Percentiles rank a stretch among this genome's conserved stretches.
phyloP scores from a whole-genome alignment of 208 protist species.

The Strigomonas culicis region DNA sequence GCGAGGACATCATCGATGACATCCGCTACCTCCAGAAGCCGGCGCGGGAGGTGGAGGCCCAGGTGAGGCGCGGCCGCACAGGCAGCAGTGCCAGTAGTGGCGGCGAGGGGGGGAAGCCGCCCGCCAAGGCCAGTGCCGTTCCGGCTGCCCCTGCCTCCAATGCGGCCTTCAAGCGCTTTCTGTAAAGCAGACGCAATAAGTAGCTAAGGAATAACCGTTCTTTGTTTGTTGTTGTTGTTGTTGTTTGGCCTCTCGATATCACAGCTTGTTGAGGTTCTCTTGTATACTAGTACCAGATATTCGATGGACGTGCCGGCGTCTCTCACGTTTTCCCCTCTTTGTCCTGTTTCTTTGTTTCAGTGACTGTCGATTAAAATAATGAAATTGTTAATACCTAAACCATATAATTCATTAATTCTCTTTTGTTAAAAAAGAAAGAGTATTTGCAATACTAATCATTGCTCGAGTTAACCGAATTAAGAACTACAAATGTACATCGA shows the following conservation, averaged over 20 bases:
- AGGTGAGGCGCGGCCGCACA: background rate
- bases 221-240: constrained; percentile 8
- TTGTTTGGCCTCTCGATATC: too few relatives aligned
- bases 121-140: constrained; percentile 3
- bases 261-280: too few relatives aligned
- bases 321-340: background rate
- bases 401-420: background rate
- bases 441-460: constrained; percentile 3
- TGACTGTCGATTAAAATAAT: background rate
- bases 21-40: constrained; percentile 31
- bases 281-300: too few relatives aligned
- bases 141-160: constrained; percentile 13
- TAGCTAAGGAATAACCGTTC: background rate
- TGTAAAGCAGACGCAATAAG: background rate
- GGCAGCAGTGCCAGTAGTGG: background rate
- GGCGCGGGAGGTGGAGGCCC: background rate
- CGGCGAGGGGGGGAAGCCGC: background rate
- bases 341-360: too few relatives aligned
- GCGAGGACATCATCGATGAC: constrained; percentile 37
- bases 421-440: background rate
- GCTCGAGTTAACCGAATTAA: too few relatives aligned
- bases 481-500: background rate
- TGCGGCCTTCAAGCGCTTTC: constrained; percentile 41
- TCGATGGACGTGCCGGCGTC: background rate
- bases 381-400: background rate